Percentiles rank a stretch among this genome's conserved stretches.
These are phyloP conservation scores for Pleodorina starrii DNA, from an alignment of 139 green algal species.

Conservation along the genomic window DNA sequence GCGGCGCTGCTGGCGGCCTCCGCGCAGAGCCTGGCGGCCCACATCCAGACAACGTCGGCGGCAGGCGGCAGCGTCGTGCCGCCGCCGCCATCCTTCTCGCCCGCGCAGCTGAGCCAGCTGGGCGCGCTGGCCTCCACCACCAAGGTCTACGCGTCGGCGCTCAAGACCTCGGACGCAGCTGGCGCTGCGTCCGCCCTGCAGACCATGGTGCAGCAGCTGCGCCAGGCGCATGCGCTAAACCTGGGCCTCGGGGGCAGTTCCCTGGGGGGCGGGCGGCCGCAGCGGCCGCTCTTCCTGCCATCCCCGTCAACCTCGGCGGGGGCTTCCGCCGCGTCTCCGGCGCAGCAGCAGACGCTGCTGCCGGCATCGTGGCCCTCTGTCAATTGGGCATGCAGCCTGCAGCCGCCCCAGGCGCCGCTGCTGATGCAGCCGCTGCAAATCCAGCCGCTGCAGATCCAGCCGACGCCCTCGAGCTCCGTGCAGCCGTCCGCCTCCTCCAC, in stretches of 20 bases:
- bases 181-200: not conserved
- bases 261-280: not conserved
- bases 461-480: too few species aligned
- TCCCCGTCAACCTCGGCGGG: not conserved
- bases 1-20: slow-evolving; percentile 6
- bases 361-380: too few species aligned
- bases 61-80: not conserved
- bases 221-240: not conserved
- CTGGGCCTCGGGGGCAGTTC: not conserved
- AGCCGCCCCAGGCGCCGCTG: too few species aligned
- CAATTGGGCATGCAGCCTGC: too few species aligned
- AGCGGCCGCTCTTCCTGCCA: slow-evolving; percentile 2
- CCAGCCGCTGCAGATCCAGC: slow-evolving; percentile 19
- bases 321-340: not conserved
- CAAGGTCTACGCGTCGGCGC: not conserved
- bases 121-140: not conserved
- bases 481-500: too few species aligned
- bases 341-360: not conserved
- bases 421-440: slow-evolving; percentile 9
- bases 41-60: not conserved
- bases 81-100: not conserved
- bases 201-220: not conserved
- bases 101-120: slow-evolving; percentile 1
- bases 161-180: not conserved
- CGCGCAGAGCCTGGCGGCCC: not conserved